Percentiles rank a stretch among this genome's conserved stretches.
Conservation (phyloP, 2,329 filamentous ascomycete genomes). For the Fusarium sp. region DNA sequence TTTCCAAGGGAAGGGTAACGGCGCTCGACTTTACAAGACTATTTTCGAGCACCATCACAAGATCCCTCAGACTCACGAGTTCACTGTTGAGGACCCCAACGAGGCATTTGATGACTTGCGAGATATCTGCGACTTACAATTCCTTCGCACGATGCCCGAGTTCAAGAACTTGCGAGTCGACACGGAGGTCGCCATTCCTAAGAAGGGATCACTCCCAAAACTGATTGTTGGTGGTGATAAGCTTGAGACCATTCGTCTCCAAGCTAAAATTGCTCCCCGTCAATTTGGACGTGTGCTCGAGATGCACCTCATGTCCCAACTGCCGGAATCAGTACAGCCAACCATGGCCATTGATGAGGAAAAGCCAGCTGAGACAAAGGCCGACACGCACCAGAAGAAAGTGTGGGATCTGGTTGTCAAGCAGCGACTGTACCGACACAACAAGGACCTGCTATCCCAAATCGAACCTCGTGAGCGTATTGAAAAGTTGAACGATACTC, state of each 20-base stretch:
- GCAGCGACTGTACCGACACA: conserved; percentile 79
- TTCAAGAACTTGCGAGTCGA: conserved; percentile 69
- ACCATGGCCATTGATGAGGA: conserved; percentile 57
- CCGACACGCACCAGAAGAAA: conserved; percentile 70
- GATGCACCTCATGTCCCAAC: conserved; percentile 75
- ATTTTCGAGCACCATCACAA: conserved; percentile 78
- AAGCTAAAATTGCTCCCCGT: conserved; percentile 78
- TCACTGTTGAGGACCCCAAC: conserved; percentile 95
- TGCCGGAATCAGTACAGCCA: conserved; percentile 68
- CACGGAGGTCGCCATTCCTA: conserved; percentile 60
- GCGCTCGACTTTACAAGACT: conserved; percentile 80
- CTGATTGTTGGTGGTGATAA: conserved; percentile 68
- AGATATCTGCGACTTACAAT: conserved; percentile 77
- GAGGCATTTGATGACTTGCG: conserved; percentile 84
- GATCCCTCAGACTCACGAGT: conserved; percentile 76
- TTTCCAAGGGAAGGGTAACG: conserved; percentile 84
- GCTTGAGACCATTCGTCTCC: conserved; percentile 66
- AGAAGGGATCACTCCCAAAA: conserved; percentile 58
- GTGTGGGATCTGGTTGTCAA: conserved; percentile 83
- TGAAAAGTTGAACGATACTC: conserved; percentile 76
- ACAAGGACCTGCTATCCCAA: conserved; percentile 76
- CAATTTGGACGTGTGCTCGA: conserved; percentile 81
- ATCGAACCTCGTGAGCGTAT: conserved; percentile 75
- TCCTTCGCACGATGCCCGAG: conserved; percentile 68
- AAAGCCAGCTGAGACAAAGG: conserved; percentile 59